phyloP scores from a whole-genome alignment of 768 basidiomycete species.

The Rickenella mellea region DNA sequence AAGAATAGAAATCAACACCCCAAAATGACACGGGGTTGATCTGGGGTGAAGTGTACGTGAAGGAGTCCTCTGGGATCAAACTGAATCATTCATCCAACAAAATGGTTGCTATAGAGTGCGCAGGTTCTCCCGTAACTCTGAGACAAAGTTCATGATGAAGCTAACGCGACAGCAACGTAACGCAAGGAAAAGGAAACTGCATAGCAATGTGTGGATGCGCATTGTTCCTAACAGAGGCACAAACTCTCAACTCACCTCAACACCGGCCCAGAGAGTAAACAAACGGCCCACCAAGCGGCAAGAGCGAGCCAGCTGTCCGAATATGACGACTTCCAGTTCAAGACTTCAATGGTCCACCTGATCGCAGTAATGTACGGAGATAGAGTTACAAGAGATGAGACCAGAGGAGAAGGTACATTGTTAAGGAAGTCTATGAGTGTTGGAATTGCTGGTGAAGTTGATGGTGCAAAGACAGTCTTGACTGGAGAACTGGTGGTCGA shows the following conservation, averaged over 20 bases:
- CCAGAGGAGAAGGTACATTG: conserved; percentile 53
- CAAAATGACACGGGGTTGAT: too few species aligned
- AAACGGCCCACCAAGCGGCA: conserved; percentile 69
- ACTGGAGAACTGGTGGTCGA: not conserved
- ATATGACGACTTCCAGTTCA: conserved; percentile 48
- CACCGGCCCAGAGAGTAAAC: conserved; percentile 44
- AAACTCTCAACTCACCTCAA: conserved; percentile 34
- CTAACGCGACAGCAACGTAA: not conserved
- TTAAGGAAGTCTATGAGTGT: conserved; percentile 38
- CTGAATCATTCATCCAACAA: too few species aligned
- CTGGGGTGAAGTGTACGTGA: too few species aligned
- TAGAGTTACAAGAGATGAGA: conserved; percentile 50
- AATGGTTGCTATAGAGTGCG: too few species aligned
- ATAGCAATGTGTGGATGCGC: conserved; percentile 6
- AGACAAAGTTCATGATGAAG: too few species aligned
- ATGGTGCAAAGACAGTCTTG: not conserved
- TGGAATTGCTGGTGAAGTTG: conserved; percentile 3
- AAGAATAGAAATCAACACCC: too few species aligned
- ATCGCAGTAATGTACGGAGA: conserved; percentile 40
- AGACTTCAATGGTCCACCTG: conserved; percentile 34
- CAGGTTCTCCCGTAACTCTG: too few species aligned
- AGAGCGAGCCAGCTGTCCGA: conserved; percentile 60
- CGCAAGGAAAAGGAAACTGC: not conserved
- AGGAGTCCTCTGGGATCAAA: too few species aligned
- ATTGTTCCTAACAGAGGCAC: too few species aligned